A percentile compares a stretch with the other conserved stretches of the same genome.
phyloP scores from a whole-genome alignment of 2,329 filamentous ascomycete genomes.

The Ophiostoma montium region DNA sequence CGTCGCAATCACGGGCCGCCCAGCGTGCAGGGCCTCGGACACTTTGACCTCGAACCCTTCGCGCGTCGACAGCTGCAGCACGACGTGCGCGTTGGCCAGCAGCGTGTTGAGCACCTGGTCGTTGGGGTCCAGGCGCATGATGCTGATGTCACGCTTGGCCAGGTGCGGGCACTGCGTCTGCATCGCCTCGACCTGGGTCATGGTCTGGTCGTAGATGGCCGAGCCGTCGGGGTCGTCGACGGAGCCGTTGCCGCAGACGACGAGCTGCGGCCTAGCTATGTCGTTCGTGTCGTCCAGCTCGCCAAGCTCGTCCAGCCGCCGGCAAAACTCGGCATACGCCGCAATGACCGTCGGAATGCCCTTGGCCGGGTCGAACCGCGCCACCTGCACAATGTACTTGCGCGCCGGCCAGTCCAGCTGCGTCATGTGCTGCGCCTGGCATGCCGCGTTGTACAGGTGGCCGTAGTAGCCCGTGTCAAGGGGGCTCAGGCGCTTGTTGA shows the following conservation, averaged over 20 bases:
- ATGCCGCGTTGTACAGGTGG: conserved; percentile 54
- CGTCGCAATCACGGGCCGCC: conserved; percentile 63
- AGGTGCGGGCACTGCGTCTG: conserved; percentile 51
- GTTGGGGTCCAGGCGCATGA: conserved; percentile 63
- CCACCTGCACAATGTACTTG: conserved; percentile 66
- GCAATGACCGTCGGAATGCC: conserved; percentile 67
- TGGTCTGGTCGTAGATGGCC: conserved; percentile 56
- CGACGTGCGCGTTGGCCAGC: conserved; percentile 56
- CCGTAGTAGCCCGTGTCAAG: conserved; percentile 64
- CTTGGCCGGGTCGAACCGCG: conserved; percentile 73
- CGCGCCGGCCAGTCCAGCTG: conserved; percentile 43
- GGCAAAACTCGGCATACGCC: conserved; percentile 59
- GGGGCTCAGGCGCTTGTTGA: conserved; percentile 59
- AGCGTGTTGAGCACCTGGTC: conserved; percentile 71
- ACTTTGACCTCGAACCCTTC: conserved; percentile 84
- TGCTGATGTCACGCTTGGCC: conserved; percentile 50
- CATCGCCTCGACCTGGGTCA: conserved; percentile 49
- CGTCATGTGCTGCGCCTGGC: conserved; percentile 44
- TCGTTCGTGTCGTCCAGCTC: conserved; percentile 38
- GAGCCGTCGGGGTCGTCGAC: conserved; percentile 69
- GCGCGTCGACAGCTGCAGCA: conserved; percentile 64
- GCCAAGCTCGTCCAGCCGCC: conserved; percentile 43
- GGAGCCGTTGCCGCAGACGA: conserved; percentile 66
- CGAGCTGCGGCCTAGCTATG: conserved; percentile 50
- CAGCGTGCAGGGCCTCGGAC: conserved; percentile 68